Base-by-base conservation (phyloP, 306 rosid species). In the Malus orientalis region DNA sequence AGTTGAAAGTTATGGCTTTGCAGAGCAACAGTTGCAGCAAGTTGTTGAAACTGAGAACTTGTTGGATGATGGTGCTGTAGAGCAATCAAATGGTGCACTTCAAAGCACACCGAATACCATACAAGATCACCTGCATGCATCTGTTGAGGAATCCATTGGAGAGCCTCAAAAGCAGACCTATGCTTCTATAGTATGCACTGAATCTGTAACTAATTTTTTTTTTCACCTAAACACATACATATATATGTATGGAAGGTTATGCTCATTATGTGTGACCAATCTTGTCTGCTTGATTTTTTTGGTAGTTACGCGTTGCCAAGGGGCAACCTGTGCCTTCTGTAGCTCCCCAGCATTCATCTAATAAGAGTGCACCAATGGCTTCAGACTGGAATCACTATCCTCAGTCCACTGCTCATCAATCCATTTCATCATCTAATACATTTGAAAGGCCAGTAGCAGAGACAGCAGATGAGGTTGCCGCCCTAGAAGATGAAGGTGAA, bases 111-210 rank as follows among this genome's bases (percentile, higher is more conserved):
- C 74, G 84, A 87, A 79, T 82, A 70, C 79, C 25, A 76, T 83
- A 68, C 95, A 81, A 83, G 93, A 94, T 73, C 89, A 84, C 69
- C 75, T 76, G 42, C 85, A 87, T 67, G 80, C 85, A 51, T 78
- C 96, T 73, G 92, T 88, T 64, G 98, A 90, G 62, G 97, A 92
- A 81, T 76, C 90, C 74, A 67, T 82, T n/a, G 98, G 87, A 80
- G 97, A 92, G 87, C 96, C 93, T 61, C 97, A 88, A 78, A 95
- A 90, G 87, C 97, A 90, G 81, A 95, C 98, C 64, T 95, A 95
- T 74, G 98, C 98, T 68, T 92, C 98, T 57, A 92, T 95, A 74
- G 98, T 95, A 92, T 73, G 92, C 66, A 75, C 79, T 75, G 53
- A 79, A 57, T 65, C 62, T 80, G 27, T 74, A 63, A 45, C 69